Base-by-base conservation (phyloP, 2,329 filamentous ascomycete genomes). In the Polychaeton citri region DNA sequence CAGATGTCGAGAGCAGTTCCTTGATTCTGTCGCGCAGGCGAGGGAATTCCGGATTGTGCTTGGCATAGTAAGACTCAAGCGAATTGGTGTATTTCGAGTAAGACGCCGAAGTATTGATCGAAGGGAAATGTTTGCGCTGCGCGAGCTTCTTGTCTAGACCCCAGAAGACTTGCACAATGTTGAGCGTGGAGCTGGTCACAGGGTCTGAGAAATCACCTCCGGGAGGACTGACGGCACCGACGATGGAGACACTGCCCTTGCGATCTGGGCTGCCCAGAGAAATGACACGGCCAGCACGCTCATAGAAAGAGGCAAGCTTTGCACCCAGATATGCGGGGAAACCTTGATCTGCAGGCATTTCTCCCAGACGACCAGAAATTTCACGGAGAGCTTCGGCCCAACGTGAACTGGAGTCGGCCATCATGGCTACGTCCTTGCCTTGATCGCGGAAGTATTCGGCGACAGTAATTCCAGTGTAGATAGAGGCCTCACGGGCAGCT, bases 101-200 rank as follows among this genome's bases (percentile, higher is more conserved):
- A 47, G 85, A 94, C 48, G 84, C 68, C 15, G 77, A 76, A 6
- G 90, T 96, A 71, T 98, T 98, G 69, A 98, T 87, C 20, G 87
- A 95, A 5, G 90, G 90, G 72, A 98, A 98, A 65, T 98, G 90
- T 69, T 98, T 98, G 53, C 90, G 80, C 67, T 96, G 90, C 16
- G 90, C 90, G 41, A 98, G 79, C 71, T 96, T 96, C 80, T 98
- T 96, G 72, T 98, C 90, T 34, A 96, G 74, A 72, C 90, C 90
- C 90, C 90, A 98, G 70, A 98, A 98, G 50, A 98, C 90, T 62
- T 98, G 90, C 54, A 98, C 90, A 56, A 98, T 98, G 74, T 82
- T 76, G 33, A 98, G 78, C 15, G 90, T 98, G 47, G 83, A 81
- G 41, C 76, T 84, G 10, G 90, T 98, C 55, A 98, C 90, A 15